A percentile compares a stretch with the other conserved stretches of the same genome.
Evolutionary conservation across 2,329 filamentous ascomycete genomes (phyloP).

Genomic region (Bisporella sp.): DNA sequence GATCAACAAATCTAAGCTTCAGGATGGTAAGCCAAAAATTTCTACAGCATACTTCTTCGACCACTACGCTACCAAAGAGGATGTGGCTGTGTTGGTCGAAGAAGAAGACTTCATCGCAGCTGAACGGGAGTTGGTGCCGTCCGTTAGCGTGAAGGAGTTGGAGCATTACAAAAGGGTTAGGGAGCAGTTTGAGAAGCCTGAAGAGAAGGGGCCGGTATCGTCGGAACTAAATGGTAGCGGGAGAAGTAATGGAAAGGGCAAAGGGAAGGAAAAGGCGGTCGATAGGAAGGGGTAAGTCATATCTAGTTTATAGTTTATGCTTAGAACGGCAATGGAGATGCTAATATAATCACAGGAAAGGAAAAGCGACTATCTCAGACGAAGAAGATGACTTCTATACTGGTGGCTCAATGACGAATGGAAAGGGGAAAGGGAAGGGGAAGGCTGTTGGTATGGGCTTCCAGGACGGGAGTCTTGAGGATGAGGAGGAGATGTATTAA

Average conservation of each 20-base stretch:
- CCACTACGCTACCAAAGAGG: constrained; percentile 74
- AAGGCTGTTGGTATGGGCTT: constrained; percentile 43
- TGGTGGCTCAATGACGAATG: constrained; percentile 7
- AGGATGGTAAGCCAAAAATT: constrained; percentile 32
- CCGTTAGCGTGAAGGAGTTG: constrained; percentile 86
- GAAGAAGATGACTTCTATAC: constrained; percentile 21
- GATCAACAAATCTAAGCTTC: constrained; percentile 47
- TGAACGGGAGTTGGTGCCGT: constrained; percentile 80
- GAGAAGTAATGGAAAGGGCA: constrained; percentile 18
- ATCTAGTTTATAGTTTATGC: background rate
- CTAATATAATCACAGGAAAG: constrained; percentile 21
- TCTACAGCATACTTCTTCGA: constrained; percentile 95
- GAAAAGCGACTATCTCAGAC: constrained; percentile 30
- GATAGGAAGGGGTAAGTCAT: constrained; percentile 16
- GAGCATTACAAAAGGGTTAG: constrained; percentile 85
- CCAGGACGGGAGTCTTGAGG: constrained; percentile 17
- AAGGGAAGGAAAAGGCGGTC: constrained; percentile 10
- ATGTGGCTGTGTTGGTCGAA: constrained; percentile 79
- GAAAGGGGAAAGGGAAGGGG: constrained; percentile 42
- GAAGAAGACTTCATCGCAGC: constrained; percentile 84
- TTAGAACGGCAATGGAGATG: background rate
- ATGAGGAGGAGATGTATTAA: constrained; percentile 30
- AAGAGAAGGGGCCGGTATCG: constrained; percentile 28
- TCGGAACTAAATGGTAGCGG: constrained; percentile 2
- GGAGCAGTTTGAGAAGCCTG: constrained; percentile 67